These are phyloP conservation scores for Sugiyamaella marilandica DNA, from an alignment of 805 yeast genomes.

Conservation along the genomic window DNA sequence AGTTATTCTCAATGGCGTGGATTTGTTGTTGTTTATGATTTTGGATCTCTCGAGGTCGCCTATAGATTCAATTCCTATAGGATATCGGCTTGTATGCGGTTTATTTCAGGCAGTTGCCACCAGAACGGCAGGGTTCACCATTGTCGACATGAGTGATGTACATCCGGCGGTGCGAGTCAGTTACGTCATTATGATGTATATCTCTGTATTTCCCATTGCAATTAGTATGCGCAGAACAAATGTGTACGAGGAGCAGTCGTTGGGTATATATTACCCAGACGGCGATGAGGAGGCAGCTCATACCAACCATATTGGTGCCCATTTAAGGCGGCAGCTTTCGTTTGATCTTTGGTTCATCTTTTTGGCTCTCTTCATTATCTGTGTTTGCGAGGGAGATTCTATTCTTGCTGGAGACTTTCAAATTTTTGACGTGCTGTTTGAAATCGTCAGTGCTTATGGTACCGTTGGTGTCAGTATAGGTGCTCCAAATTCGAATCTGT, in stretches of 20 bases:
- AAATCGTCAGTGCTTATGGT: constrained; percentile 91
- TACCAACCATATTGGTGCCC: constrained; percentile 68
- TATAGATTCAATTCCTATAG: constrained; percentile 53
- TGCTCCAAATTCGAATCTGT: constrained; percentile 59
- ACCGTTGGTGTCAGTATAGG: constrained; percentile 93
- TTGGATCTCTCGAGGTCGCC: constrained; percentile 59
- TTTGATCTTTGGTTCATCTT: constrained; percentile 93
- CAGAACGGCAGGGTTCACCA: constrained; percentile 88
- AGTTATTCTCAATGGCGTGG: constrained; percentile 66
- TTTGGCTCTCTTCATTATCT: constrained; percentile 76
- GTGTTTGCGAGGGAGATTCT: constrained; percentile 75
- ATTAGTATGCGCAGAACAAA: constrained; percentile 94
- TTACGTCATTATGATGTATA: constrained; percentile 96
- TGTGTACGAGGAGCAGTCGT: constrained; percentile 94
- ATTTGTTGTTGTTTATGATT: constrained; percentile 72
- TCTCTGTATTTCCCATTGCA: constrained; percentile 92
- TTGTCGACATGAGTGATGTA: constrained; percentile 60
- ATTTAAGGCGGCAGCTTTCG: constrained; percentile 84
- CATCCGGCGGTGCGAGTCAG: constrained; percentile 93
- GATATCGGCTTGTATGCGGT: constrained; percentile 74
- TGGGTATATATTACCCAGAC: constrained; percentile 71
- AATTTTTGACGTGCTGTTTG: constrained; percentile 74
- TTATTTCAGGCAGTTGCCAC: constrained; percentile 87
- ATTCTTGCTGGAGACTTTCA: constrained; percentile 51
- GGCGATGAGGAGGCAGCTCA: constrained; percentile 35